Evolutionary conservation across 306 rosid genomes (phyloP).

Genomic region (Lathyrus tuberosus): DNA sequence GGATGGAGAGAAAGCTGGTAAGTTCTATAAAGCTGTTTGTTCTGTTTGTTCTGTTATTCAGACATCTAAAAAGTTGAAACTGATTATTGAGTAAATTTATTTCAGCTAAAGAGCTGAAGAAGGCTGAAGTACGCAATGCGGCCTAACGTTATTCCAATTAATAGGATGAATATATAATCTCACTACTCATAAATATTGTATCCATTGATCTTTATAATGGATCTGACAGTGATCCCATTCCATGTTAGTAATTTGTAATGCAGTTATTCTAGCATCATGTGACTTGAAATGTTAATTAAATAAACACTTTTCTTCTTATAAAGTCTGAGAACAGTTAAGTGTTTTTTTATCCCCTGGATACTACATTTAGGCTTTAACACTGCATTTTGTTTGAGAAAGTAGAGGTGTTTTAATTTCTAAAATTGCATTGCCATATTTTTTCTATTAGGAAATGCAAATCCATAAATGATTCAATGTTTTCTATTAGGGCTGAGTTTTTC

Average conservation of each 20-base stretch:
- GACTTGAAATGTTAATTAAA: conserved; percentile 33
- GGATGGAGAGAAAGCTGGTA: conserved; percentile 89
- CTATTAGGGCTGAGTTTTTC: too few relatives aligned
- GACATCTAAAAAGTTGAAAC: conserved; percentile 19
- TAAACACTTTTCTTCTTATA: conserved; percentile 10
- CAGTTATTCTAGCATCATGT: conserved; percentile 32
- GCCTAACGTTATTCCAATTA: conserved; percentile 34
- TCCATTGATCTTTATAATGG: conserved; percentile 41
- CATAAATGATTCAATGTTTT: neutral
- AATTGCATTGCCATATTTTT: too few relatives aligned
- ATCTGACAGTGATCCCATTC: conserved; percentile 28
- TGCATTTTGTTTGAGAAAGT: too few relatives aligned
- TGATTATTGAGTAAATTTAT: conserved; percentile 27
- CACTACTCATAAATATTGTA: conserved; percentile 32
- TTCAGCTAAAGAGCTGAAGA: conserved; percentile 85
- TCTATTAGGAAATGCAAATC: too few relatives aligned
- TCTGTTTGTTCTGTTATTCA: conserved; percentile 2
- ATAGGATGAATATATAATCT: conserved; percentile 37
- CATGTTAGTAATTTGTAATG: conserved; percentile 41
- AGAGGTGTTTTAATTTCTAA: too few relatives aligned
- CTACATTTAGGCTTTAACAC: too few relatives aligned
- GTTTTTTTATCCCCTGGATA: neutral
- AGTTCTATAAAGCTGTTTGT: conserved; percentile 15
- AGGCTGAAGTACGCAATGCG: conserved; percentile 65
- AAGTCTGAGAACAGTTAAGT: neutral